Conservation (phyloP, 441 rosid species). For the Populus tomentosa region DNA sequence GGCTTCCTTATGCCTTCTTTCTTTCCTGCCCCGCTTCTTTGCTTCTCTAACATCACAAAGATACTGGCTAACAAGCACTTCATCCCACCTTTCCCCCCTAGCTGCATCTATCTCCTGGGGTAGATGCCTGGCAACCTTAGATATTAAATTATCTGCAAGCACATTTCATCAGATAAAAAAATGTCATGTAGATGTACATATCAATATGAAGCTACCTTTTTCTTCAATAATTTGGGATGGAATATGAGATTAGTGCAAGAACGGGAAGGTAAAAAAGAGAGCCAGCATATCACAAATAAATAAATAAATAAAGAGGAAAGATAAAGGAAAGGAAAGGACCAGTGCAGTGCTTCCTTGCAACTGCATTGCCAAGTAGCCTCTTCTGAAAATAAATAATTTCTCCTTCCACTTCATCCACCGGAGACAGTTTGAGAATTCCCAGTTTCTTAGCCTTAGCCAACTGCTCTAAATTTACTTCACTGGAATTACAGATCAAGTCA, state of each 20-base stretch:
- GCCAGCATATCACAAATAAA: not conserved
- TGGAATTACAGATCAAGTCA: slow-evolving; percentile 19
- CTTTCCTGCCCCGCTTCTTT: slow-evolving; percentile 99
- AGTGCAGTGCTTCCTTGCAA: slow-evolving; percentile 55
- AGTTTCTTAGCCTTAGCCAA: slow-evolving; percentile 46
- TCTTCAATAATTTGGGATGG: too few species aligned
- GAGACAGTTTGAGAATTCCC: slow-evolving; percentile 56
- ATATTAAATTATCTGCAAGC: slow-evolving; percentile 64
- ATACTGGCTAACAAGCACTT: slow-evolving; percentile 74
- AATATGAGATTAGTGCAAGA: too few species aligned
- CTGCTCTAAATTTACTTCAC: slow-evolving; percentile 30
- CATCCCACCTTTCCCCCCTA: slow-evolving; percentile 70
- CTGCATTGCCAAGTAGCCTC: slow-evolving; percentile 58
- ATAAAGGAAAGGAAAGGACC: slow-evolving; percentile 37
- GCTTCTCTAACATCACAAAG: slow-evolving; percentile 67
- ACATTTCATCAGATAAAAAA: not conserved
- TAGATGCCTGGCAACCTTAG: slow-evolving; percentile 50
- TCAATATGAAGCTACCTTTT: not conserved
- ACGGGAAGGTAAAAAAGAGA: not conserved
- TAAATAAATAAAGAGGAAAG: not conserved
- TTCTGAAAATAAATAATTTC: slow-evolving; percentile 76
- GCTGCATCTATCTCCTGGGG: slow-evolving; percentile 74
- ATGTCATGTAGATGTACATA: not conserved
- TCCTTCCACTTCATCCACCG: slow-evolving; percentile 92
- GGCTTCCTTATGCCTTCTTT: slow-evolving; percentile 91